Evolutionary conservation across 208 protist species (phyloP).

Genomic region (Acanthamoeba healyi): DNA sequence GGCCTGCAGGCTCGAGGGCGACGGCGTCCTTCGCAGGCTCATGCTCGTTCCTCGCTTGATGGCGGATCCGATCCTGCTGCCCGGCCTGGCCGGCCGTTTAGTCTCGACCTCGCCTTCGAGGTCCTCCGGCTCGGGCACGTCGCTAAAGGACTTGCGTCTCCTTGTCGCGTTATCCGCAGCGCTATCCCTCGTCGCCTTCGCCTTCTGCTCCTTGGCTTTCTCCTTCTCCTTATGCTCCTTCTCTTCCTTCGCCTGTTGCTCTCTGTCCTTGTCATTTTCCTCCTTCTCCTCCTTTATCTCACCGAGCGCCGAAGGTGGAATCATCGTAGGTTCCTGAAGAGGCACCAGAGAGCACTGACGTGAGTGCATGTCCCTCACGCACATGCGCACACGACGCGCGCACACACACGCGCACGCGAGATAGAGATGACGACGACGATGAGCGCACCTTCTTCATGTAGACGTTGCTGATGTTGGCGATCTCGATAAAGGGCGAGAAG

Average conservation of each 20-base stretch:
- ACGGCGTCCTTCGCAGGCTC: neutral
- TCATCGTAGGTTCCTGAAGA: too few species aligned
- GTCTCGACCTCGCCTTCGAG: neutral
- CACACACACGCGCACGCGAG: neutral
- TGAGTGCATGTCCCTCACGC: too few species aligned
- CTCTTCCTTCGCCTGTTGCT: neutral
- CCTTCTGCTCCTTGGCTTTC: neutral
- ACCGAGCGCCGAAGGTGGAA: too few species aligned
- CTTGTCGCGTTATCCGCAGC: neutral
- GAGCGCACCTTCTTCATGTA: slow-evolving; percentile 14
- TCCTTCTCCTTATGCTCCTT: neutral
- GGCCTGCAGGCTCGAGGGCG: neutral
- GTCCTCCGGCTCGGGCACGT: neutral
- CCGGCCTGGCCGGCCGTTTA: neutral
- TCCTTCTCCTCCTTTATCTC: neutral
- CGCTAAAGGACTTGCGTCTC: neutral
- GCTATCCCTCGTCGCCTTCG: too few species aligned
- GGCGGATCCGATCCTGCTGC: neutral
- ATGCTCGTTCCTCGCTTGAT: neutral
- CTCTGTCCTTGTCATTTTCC: neutral
- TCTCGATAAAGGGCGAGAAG: slow-evolving; percentile 48
- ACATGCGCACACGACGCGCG: too few species aligned
- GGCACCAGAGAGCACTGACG: too few species aligned
- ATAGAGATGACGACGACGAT: neutral
- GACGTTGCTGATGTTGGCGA: slow-evolving; percentile 18